Evolutionary conservation across 768 basidiomycete genomes (phyloP).

Genomic region (Hemileccinum impolitum): DNA sequence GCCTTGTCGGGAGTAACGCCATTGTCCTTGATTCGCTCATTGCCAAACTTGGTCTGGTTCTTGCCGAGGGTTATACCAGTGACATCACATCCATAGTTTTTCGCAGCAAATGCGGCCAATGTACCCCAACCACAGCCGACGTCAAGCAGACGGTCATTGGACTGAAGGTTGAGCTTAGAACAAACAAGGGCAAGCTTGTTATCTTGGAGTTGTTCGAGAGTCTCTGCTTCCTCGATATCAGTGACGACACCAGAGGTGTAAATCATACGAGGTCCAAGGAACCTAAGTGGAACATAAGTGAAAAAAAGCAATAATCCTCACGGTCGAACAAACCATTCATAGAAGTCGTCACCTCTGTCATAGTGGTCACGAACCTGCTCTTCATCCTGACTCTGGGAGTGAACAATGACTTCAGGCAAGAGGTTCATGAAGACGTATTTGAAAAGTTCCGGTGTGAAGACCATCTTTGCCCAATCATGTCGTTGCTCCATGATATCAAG

Average conservation of each 20-base stretch:
- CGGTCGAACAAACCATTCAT: conserved; percentile 54
- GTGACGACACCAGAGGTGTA: conserved; percentile 92
- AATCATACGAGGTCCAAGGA: conserved; percentile 94
- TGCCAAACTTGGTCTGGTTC: conserved; percentile 93
- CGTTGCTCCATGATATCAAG: conserved; percentile 91
- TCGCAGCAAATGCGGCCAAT: conserved; percentile 88
- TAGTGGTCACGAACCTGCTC: conserved; percentile 96
- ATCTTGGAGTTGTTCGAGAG: conserved; percentile 93
- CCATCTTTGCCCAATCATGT: conserved; percentile 94
- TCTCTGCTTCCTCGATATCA: conserved; percentile 67
- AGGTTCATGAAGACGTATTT: conserved; percentile 87
- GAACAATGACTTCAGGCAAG: conserved; percentile 90
- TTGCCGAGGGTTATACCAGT: conserved; percentile 92
- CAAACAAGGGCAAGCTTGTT: conserved; percentile 97
- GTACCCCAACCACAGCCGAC: conserved; percentile 98
- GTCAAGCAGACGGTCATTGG: conserved; percentile 80
- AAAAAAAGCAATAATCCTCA: neutral
- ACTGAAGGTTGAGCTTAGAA: conserved; percentile 86
- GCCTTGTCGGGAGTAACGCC: conserved; percentile 71
- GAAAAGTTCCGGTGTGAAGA: conserved; percentile 87
- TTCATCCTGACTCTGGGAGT: conserved; percentile 89
- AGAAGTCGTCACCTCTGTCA: conserved; percentile 97
- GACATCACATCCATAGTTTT: conserved; percentile 95
- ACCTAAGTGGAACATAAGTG: conserved; percentile 43
- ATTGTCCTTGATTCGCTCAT: conserved; percentile 79